These are phyloP conservation scores for Ophiostoma australiae DNA, from an alignment of 2,329 filamentous ascomycete genomes.

Conservation along the genomic window DNA sequence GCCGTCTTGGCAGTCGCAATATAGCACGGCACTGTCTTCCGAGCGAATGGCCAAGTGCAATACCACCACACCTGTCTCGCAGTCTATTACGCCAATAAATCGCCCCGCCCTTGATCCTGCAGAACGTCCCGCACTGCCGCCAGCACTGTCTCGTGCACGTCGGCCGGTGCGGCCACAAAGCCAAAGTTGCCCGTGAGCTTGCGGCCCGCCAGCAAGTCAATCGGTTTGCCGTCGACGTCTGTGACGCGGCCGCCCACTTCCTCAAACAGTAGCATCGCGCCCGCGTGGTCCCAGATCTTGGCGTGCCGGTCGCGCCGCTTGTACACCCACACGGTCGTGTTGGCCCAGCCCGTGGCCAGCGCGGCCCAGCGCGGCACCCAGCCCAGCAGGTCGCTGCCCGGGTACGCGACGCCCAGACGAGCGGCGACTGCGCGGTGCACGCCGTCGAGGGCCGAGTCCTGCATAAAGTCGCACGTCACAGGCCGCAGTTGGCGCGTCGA, in stretches of 20 bases:
- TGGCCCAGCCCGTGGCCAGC: slow-evolving; percentile 49
- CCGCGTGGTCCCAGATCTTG: slow-evolving; percentile 58
- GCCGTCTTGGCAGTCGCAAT: slow-evolving; percentile 4
- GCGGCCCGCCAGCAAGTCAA: slow-evolving; percentile 48
- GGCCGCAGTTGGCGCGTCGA: slow-evolving; percentile 34
- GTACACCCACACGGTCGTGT: slow-evolving; percentile 55
- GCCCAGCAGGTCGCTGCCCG: slow-evolving; percentile 49
- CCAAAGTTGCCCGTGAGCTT: slow-evolving; percentile 49
- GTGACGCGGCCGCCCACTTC: slow-evolving; percentile 53
- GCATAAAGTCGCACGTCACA: slow-evolving; percentile 45
- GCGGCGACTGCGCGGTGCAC: slow-evolving; percentile 44
- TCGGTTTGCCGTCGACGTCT: slow-evolving; percentile 47
- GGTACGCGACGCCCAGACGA: slow-evolving; percentile 41
- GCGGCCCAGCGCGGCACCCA: slow-evolving; percentile 55
- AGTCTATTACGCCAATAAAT: slow-evolving; percentile 20
- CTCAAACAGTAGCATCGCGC: slow-evolving; percentile 55
- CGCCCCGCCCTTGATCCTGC: slow-evolving; percentile 23
- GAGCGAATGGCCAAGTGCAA: background rate
- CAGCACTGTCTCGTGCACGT: slow-evolving; percentile 43
- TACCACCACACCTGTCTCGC: background rate
- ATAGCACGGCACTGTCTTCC: background rate
- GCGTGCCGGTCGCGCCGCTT: slow-evolving; percentile 43
- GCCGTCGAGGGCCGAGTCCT: slow-evolving; percentile 46
- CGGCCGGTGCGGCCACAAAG: slow-evolving; percentile 49
- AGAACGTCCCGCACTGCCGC: slow-evolving; percentile 27